A percentile compares a stretch with the other conserved stretches of the same genome.
These are phyloP conservation scores for Acacia concinna DNA, from an alignment of 331 rosid species.

Conservation along the genomic window DNA sequence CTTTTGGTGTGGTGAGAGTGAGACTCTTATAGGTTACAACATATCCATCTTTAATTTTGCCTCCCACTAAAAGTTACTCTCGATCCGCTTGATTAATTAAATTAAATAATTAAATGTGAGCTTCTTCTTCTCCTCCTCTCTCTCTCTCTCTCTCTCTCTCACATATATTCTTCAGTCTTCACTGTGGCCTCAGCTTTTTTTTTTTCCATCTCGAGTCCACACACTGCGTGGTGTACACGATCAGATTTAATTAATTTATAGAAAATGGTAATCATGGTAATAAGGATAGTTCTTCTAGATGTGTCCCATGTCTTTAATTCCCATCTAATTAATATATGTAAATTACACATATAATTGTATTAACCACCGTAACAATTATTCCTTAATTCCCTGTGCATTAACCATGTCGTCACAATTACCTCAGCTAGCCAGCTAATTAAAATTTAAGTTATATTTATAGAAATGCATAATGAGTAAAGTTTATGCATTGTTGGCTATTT, in stretches of 20 bases:
- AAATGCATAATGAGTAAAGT: not conserved
- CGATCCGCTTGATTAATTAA: not conserved
- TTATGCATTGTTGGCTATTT: not conserved
- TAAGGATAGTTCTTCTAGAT: slow-evolving; percentile 25
- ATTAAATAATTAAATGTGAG: no score
- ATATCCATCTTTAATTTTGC: not conserved
- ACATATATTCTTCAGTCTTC: not conserved
- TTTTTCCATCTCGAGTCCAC: slow-evolving; percentile 1
- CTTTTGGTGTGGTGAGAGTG: slow-evolving; percentile 13
- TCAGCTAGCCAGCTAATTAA: not conserved
- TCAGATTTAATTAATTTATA: slow-evolving; percentile 23
- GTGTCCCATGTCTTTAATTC: not conserved
- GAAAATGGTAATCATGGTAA: not conserved
- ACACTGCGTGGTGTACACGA: slow-evolving; percentile 47
- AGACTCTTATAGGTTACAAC: slow-evolving; percentile 29
- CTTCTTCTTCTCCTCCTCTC: not conserved
- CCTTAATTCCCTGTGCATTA: not conserved
- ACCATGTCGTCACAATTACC: not conserved
- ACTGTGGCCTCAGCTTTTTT: not conserved
- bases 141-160: no score
- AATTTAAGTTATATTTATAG: not conserved
- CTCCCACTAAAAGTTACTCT: slow-evolving; percentile 39
- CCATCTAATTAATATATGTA: not conserved
- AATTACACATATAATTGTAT: not conserved
- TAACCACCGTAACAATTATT: not conserved